phyloP scores from a whole-genome alignment of 2,329 filamentous ascomycete genomes.

The Ophiostoma fasciatum region DNA sequence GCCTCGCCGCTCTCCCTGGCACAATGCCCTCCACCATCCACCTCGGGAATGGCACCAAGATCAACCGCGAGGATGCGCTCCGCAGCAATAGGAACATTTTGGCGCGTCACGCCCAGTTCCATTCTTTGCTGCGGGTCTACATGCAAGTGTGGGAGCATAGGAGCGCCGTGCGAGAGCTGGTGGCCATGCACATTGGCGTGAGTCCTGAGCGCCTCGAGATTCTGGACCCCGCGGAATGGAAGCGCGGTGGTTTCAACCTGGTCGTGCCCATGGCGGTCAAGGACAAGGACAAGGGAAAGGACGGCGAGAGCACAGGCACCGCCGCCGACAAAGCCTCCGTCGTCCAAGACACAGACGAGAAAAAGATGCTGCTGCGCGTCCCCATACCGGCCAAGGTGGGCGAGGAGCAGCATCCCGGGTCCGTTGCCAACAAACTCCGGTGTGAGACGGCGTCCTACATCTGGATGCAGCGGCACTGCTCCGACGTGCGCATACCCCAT shows the following conservation, averaged over 20 bases:
- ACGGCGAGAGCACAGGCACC: neutral
- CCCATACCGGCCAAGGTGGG: neutral
- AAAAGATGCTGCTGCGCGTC: neutral
- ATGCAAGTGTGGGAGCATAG: neutral
- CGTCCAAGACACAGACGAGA: neutral
- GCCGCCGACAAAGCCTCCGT: too few relatives aligned
- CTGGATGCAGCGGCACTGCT: conserved; percentile 24
- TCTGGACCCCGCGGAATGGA: neutral
- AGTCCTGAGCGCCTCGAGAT: neutral
- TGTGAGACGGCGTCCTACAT: conserved; percentile 24
- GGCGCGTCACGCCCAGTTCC: neutral
- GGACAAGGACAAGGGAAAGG: neutral
- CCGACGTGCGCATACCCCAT: conserved; percentile 21
- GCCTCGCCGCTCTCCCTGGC: too few relatives aligned
- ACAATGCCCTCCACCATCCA: neutral
- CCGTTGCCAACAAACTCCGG: conserved; percentile 17
- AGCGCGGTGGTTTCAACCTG: neutral
- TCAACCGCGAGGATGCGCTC: neutral
- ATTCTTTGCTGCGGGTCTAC: neutral
- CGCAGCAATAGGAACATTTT: neutral
- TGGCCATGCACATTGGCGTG: neutral
- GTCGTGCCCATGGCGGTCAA: neutral
- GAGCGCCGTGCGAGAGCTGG: neutral
- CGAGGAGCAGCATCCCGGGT: neutral
- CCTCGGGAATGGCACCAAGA: neutral